Percentiles rank a stretch among this genome's conserved stretches.
Conservation (phyloP, 139 green algal species). For the Tetraselmis chui region DNA sequence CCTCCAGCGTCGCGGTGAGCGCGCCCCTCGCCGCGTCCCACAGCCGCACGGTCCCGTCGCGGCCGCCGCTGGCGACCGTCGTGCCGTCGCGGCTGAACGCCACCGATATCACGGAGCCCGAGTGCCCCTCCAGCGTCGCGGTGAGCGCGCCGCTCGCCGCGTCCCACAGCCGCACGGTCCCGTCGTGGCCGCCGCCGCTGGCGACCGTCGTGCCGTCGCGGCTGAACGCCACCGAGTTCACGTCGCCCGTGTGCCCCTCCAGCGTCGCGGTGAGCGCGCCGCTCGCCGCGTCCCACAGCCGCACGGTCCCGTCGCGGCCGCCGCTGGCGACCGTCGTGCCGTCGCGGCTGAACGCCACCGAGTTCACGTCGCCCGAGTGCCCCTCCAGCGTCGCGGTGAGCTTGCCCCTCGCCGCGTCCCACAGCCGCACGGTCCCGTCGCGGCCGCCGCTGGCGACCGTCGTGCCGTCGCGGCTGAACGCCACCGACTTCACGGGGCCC, state of each 20-base stretch:
- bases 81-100: conserved; percentile 8
- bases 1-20: background rate
- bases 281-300: conserved; percentile 8
- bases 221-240: conserved; percentile 10
- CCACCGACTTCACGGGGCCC: background rate
- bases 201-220: conserved; percentile 5
- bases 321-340: conserved; percentile 1
- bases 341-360: conserved; percentile 7
- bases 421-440: conserved; percentile 13
- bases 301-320: conserved; percentile 11
- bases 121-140: background rate
- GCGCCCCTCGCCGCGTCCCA: conserved; percentile 6
- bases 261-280: conserved; percentile 2
- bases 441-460: conserved; percentile 7
- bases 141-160: background rate
- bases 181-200: conserved; percentile 10
- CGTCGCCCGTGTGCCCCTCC: background rate
- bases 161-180: conserved; percentile 14
- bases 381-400: background rate
- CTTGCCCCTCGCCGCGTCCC: conserved; percentile 7
- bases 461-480: conserved; percentile 11
- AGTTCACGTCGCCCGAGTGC: conserved; percentile 10
- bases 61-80: conserved; percentile 6
- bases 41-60: conserved; percentile 10
- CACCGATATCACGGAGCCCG: background rate